These are phyloP conservation scores for Actinomortierella ambigua DNA, from an alignment of 371 early-diverging fungal species.

Conservation along the genomic window DNA sequence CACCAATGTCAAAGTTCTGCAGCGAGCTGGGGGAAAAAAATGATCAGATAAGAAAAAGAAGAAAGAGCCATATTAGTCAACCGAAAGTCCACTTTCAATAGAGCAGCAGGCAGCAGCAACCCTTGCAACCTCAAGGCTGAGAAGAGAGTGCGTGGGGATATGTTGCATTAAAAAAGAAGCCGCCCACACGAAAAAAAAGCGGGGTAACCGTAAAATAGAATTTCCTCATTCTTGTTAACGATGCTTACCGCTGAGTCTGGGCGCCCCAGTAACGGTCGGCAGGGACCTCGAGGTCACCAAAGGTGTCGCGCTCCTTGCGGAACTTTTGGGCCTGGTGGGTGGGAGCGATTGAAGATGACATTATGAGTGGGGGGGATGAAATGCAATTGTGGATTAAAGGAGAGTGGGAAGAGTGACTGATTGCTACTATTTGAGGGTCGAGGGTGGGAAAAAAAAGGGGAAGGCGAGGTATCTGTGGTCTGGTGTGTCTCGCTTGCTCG, in stretches of 20 bases:
- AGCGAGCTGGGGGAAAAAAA: constrained; percentile 58
- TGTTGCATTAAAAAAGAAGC: background rate
- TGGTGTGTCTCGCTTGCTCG: no score
- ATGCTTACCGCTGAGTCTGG: constrained; percentile 88
- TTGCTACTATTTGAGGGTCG: no score
- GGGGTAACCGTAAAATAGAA: constrained; percentile 7
- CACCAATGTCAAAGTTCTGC: constrained; percentile 97
- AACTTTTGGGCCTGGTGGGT: constrained; percentile 57
- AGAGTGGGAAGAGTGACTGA: no score
- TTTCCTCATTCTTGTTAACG: background rate
- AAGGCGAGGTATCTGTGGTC: no score
- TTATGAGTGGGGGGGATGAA: background rate
- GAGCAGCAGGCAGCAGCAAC: no score
- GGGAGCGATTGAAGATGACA: constrained; percentile 11
- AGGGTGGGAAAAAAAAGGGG: no score
- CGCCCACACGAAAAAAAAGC: no score
- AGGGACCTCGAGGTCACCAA: constrained; percentile 94
- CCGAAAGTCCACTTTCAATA: no score
- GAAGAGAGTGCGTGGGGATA: no score
- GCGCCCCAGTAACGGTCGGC: constrained; percentile 96
- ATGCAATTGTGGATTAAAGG: background rate
- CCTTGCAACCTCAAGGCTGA: no score
- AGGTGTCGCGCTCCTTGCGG: constrained; percentile 89
- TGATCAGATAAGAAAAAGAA: constrained; percentile 2
- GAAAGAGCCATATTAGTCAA: no score